phyloP scores from a whole-genome alignment of 345 rosid genomes.

The Arabis hirsuta region DNA sequence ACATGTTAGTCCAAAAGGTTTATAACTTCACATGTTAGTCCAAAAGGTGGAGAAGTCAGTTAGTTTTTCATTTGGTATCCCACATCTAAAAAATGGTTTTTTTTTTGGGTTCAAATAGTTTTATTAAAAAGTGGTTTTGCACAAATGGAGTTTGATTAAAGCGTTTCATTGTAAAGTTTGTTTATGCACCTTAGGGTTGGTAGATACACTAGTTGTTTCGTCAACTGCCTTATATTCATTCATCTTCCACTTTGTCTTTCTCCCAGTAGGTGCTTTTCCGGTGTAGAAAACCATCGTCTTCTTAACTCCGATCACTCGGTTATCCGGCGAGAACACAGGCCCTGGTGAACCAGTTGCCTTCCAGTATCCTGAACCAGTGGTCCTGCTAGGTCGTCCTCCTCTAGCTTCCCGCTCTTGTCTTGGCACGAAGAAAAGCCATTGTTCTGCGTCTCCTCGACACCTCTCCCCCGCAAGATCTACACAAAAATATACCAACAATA shows the following conservation, averaged over 20 bases:
- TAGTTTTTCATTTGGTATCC: neutral
- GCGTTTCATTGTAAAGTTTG: neutral
- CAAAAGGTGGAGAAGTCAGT: neutral
- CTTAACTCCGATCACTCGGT: slow-evolving; percentile 36
- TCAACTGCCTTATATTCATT: slow-evolving; percentile 43
- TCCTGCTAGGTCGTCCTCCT: slow-evolving; percentile 43
- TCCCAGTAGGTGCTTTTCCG: slow-evolving; percentile 42
- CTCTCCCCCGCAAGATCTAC: slow-evolving; percentile 63
- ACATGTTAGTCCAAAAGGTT: neutral
- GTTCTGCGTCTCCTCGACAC: slow-evolving; percentile 34
- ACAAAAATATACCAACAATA: slow-evolving; percentile 20
- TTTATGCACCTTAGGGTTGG: slow-evolving; percentile 16
- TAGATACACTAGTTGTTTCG: slow-evolving; percentile 16
- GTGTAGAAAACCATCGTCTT: slow-evolving; percentile 45
- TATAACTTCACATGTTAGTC: neutral
- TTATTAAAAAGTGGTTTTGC: neutral
- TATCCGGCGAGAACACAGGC: slow-evolving; percentile 22
- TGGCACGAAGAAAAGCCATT: slow-evolving; percentile 45
- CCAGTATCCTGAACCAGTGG: slow-evolving; percentile 42
- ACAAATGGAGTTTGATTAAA: slow-evolving; percentile 12
- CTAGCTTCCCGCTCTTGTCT: slow-evolving; percentile 41
- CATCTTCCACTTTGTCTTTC: slow-evolving; percentile 45
- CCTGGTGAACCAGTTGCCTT: slow-evolving; percentile 46
- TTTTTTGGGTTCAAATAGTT: neutral
- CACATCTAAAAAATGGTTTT: neutral